These are phyloP conservation scores for Claviceps sp. DNA, from an alignment of 2,329 filamentous ascomycete species.

Conservation along the genomic window DNA sequence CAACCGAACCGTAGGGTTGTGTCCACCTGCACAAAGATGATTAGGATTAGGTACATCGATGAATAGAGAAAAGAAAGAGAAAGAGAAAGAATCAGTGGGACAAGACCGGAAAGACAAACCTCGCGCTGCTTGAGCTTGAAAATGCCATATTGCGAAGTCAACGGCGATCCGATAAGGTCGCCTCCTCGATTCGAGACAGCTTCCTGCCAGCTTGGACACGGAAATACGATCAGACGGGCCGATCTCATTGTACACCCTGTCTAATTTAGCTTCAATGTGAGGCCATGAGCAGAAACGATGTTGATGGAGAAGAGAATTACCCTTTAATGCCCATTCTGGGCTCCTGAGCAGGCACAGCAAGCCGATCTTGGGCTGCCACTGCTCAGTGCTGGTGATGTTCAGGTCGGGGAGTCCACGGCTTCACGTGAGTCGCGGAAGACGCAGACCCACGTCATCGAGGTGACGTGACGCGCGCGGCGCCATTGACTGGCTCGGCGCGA, in stretches of 20 bases:
- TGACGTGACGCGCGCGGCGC: slow-evolving; percentile 5
- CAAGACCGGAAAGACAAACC: slow-evolving; percentile 25
- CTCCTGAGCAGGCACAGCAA: background rate
- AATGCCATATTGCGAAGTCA: slow-evolving; percentile 95
- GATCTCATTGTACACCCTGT: slow-evolving; percentile 80
- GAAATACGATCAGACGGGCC: slow-evolving; percentile 68
- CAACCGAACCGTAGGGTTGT: slow-evolving; percentile 79
- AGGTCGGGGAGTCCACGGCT: background rate
- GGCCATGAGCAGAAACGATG: background rate
- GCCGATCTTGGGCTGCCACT: background rate
- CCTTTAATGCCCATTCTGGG: slow-evolving; percentile 51
- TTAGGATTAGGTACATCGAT: background rate
- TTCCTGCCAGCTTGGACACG: slow-evolving; percentile 67
- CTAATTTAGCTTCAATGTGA: slow-evolving; percentile 3
- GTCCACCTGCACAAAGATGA: slow-evolving; percentile 43
- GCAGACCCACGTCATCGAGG: slow-evolving; percentile 17
- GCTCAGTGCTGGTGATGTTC: background rate
- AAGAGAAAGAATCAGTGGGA: background rate
- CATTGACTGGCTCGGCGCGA: slow-evolving; percentile 17
- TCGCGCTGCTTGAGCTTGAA: slow-evolving; percentile 75
- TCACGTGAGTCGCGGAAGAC: background rate
- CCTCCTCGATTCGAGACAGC: slow-evolving; percentile 56
- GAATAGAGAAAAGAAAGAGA: background rate
- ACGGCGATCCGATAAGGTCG: slow-evolving; percentile 77
- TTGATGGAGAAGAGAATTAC: slow-evolving; percentile 20